Conservation (phyloP, 495 filamentous ascomycete species). For the Annulohypoxylon moriforme region DNA sequence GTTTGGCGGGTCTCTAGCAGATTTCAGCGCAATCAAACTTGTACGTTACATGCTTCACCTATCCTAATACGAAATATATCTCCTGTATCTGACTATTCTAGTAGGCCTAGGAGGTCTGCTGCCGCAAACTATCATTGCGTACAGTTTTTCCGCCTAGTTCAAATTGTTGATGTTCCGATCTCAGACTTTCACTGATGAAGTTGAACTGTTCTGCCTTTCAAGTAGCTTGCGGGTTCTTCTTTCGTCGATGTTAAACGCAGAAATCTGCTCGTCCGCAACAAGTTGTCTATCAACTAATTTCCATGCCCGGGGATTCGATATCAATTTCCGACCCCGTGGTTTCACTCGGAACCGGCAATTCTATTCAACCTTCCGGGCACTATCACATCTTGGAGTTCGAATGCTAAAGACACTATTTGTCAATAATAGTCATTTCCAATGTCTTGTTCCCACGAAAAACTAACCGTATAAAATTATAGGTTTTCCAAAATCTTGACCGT, state of each 20-base stretch:
- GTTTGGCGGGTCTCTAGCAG: not conserved
- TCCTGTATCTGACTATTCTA: not conserved
- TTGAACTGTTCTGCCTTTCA: not conserved
- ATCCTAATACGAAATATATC: not conserved
- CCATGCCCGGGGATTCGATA: not conserved
- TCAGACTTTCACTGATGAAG: not conserved
- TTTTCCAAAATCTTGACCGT: slow-evolving; percentile 42
- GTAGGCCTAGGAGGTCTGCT: not conserved
- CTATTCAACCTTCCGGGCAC: not conserved
- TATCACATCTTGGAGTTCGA: slow-evolving; percentile 10
- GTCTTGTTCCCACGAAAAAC: not conserved
- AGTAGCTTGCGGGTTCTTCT: not conserved
- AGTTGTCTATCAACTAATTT: not conserved
- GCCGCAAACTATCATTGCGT: not conserved
- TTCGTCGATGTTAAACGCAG: not conserved
- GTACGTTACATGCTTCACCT: not conserved
- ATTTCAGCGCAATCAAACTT: not conserved
- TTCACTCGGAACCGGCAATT: not conserved
- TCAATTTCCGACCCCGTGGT: not conserved
- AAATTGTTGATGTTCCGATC: not conserved
- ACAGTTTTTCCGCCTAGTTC: not conserved
- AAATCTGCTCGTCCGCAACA: not conserved
- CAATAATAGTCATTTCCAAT: not conserved
- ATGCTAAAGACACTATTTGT: slow-evolving; percentile 30
- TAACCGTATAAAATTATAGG: slow-evolving; percentile 18